Conservation (phyloP, 148 eudicot species). For the Persicaria maculosa region DNA sequence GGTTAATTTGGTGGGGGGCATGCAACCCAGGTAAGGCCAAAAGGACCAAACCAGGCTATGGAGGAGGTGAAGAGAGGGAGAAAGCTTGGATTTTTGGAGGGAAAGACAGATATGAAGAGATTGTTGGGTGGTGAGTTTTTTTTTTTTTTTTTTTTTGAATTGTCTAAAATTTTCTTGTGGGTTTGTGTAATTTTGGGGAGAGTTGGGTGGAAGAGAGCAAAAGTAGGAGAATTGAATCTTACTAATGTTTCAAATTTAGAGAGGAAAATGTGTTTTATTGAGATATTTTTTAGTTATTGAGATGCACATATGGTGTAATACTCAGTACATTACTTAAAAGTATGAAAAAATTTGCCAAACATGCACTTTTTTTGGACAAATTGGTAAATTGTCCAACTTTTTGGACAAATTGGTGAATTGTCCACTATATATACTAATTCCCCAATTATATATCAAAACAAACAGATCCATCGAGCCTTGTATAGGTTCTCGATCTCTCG, state of each 20-base stretch:
- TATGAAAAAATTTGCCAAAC: no score
- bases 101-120: neutral
- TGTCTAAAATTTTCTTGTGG: neutral
- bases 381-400: no score
- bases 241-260: neutral
- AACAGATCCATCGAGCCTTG: no score
- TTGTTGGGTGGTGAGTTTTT: neutral
- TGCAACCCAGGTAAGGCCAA: conserved; percentile 5
- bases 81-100: neutral
- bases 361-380: no score
- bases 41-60: conserved; percentile 8
- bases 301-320: no score
- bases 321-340: no score
- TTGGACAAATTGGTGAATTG: no score
- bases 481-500: no score
- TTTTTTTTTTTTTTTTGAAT: neutral
- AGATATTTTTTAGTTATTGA: no score
- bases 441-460: no score
- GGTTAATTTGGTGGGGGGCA: no score
- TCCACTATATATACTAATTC: no score
- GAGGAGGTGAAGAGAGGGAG: neutral
- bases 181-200: neutral
- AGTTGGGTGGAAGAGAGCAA: neutral
- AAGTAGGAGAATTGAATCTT: neutral
- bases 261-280: neutral